Evolutionary conservation across 2,329 filamentous ascomycete species (phyloP), one percentile per base, ranked within the genome.

Genomic region (Grosmannia penicillata): DNA sequence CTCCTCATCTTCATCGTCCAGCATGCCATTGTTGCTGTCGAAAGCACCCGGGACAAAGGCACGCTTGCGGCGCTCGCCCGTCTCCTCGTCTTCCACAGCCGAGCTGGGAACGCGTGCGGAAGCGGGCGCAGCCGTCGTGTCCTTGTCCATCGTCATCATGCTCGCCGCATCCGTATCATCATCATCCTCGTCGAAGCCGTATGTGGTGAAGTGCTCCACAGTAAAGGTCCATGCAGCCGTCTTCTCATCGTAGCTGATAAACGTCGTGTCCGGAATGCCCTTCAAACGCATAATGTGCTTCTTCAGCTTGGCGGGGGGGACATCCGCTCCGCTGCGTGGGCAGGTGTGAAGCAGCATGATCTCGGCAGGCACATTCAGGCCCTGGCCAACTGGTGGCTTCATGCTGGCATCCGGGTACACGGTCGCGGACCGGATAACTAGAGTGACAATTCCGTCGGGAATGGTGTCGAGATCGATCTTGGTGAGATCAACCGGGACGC

Each of bases 131-230:
- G n/a, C n/a, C n/a, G n/a, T n/a, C n/a, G n/a, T n/a, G n/a, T n/a
- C n/a, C n/a, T n/a, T n/a, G n/a, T n/a, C n/a, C n/a, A n/a, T 30
- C 23, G 44, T 38, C 34, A 41, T 11, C 13, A 18, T 51, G 24
- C 64, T 59, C 44, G 67, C 65, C 49, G 66, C 66, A 33, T 78
- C 66, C 8, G 73, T 75, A 22, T 84, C 79, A 32, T 86, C 82
- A 37, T 78, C 73, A 29, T 81, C 72, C 22, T 82, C 84, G 46
- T 89, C 81, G 38, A 96, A 68, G 29, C 82, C 87, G 53, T 98
- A 98, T 1, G 86, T 94, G 1, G 89, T 96, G 57, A 93, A 98
- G 57, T 98, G 91, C 51, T 89, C 78, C n/a, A 98, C 91, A 9
- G 68, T 76, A 62, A 98, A 98, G 13, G 74, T 73, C 93, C 93